phyloP scores from a whole-genome alignment of 2,329 filamentous ascomycete genomes.

The Ascochyta koolunga region DNA sequence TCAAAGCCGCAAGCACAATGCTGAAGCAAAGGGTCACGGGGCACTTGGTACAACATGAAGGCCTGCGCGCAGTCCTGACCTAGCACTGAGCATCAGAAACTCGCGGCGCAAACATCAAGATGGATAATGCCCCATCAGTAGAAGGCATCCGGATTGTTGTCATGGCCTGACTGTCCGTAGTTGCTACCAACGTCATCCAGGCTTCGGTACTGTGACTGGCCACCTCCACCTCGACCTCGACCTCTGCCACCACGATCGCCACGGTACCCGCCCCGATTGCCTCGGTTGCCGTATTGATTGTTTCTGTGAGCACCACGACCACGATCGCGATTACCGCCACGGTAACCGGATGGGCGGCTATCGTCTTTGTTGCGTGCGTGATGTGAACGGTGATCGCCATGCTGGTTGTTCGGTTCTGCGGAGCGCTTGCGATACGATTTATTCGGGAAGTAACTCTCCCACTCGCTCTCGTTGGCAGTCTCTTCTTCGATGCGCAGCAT shows the following conservation, averaged over 20 bases:
- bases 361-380: constrained; percentile 35
- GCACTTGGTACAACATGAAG: background rate
- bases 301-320: constrained; percentile 38
- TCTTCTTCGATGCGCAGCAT: constrained; percentile 81
- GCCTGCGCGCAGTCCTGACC: background rate
- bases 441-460: constrained; percentile 67
- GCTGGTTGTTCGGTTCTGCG: constrained; percentile 52
- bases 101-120: background rate
- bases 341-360: constrained; percentile 33
- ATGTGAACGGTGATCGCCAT: constrained; percentile 33
- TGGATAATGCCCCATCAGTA: constrained; percentile 23
- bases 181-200: constrained; percentile 51
- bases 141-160: constrained; percentile 43
- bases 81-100: background rate
- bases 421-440: constrained; percentile 57
- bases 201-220: constrained; percentile 49
- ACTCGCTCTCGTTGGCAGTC: constrained; percentile 63
- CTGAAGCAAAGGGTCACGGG: background rate
- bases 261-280: constrained; percentile 51
- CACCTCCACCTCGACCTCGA: constrained; percentile 40
- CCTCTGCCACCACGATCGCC: constrained; percentile 48
- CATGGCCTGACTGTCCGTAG: constrained; percentile 37
- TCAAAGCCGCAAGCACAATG: background rate
- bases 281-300: constrained; percentile 40
- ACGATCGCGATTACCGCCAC: constrained; percentile 43